Base-by-base conservation (phyloP, 2,329 filamentous ascomycete species). In the Coniochaeta prunicola region DNA sequence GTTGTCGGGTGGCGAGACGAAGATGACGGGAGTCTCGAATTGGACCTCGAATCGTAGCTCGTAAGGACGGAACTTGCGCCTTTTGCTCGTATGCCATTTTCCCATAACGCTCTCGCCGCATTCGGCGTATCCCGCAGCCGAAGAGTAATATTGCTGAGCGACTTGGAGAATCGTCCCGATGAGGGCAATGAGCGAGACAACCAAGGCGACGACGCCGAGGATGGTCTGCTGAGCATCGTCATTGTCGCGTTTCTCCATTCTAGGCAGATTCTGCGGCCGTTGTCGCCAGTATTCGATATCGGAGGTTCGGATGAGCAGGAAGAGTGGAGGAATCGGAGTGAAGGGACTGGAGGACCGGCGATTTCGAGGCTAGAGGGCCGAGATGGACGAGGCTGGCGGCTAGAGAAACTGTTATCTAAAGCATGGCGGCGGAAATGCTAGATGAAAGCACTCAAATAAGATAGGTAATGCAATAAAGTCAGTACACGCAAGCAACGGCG, bases 31-130 rank as follows among this genome's bases (percentile, higher is more conserved):
- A 0, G 76, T 71, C 58, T 80, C 73, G 59, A 78, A 81, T 57
- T 74, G 69, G 9, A 81, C 78, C 59, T 79, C 77, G 62, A 80
- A 79, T 2, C 79, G 77, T 30, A 81, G 68, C 66, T 81, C 77
- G 30, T 70, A 69, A 57, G 67, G 70, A 1, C 69, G 71, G 59
- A 80, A 77, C 0, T 64, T 67, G 10, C 78, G 71, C 2, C 68
- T 69, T 59, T 75, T 78, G 19, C 68, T 73, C 1, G 64, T 60
- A 21, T 74, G 71, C 79, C 79, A 81, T 17, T 69, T 67, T 0
- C 79, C 77, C 69, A 80, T 79, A 57, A 80, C 77, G 53, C 75
- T 74, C 57, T 76, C 69, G 60, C 74, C 76, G 64, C 78, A 80
- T 57, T 76, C 76, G 5, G 76, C 70, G 62, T 79, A 81, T 33